These are phyloP conservation scores for Triadica sebifera DNA, from an alignment of 345 rosid species.

Conservation along the genomic window DNA sequence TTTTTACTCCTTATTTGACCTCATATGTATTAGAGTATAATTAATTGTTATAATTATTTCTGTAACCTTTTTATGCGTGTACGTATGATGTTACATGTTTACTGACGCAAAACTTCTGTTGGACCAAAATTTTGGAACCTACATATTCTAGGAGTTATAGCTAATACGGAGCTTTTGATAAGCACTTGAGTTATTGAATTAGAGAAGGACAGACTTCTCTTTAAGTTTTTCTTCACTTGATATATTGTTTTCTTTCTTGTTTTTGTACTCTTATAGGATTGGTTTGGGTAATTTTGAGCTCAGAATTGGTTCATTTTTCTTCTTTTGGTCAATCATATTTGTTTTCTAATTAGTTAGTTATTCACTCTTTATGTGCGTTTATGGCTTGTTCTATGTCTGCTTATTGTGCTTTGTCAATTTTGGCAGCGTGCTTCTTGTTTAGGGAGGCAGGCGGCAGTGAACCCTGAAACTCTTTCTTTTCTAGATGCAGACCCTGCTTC, in stretches of 20 bases:
- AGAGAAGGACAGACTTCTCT: constrained; percentile 7
- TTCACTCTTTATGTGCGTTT: neutral
- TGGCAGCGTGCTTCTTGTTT: constrained; percentile 53
- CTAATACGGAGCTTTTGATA: constrained; percentile 24
- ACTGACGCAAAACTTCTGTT: constrained; percentile 13
- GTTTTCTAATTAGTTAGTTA: neutral
- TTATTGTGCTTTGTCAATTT: constrained; percentile 16
- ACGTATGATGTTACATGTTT: constrained; percentile 23
- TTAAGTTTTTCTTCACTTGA: neutral
- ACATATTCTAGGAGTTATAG: neutral
- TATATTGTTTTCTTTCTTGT: too few relatives aligned
- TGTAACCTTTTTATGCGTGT: constrained; percentile 18
- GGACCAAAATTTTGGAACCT: constrained; percentile 18
- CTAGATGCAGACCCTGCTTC: constrained; percentile 47
- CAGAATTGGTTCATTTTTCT: neutral
- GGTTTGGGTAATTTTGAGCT: neutral
- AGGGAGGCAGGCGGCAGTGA: constrained; percentile 38
- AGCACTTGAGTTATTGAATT: constrained; percentile 14
- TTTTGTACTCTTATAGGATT: neutral
- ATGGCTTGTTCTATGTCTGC: neutral
- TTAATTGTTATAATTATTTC: neutral
- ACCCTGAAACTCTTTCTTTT: constrained; percentile 42
- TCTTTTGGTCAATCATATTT: neutral
- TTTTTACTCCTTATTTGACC: constrained; percentile 5
- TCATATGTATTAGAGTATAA: neutral